Conservation (phyloP, 2,329 filamentous ascomycete genomes). For the Nemania sp. region DNA sequence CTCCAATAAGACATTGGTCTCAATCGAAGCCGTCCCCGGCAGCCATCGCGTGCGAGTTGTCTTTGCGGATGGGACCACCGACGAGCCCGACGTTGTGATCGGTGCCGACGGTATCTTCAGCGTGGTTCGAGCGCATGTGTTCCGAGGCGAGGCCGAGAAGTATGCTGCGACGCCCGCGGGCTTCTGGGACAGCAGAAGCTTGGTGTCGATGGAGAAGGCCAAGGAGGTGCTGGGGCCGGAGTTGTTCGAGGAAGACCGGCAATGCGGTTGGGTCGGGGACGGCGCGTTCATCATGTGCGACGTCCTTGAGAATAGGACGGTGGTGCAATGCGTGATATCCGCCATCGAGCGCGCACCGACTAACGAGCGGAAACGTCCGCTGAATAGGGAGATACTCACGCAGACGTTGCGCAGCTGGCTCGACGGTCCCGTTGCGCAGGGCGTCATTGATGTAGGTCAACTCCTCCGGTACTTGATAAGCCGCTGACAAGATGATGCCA, state of each 20-base stretch:
- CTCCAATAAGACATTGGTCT: constrained; percentile 22
- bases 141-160: neutral
- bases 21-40: constrained; percentile 2
- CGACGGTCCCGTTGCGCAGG: constrained; percentile 24
- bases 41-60: constrained; percentile 1
- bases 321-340: constrained; percentile 32
- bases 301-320: constrained; percentile 24
- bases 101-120: constrained; percentile 32
- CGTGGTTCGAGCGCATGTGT: constrained; percentile 20
- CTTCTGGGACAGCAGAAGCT: constrained; percentile 28
- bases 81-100: constrained; percentile 27
- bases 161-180: constrained; percentile 18
- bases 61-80: constrained; percentile 20
- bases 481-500: constrained; percentile 1
- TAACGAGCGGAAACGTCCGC: constrained; percentile 11
- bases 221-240: constrained; percentile 20
- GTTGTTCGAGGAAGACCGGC: constrained; percentile 24
- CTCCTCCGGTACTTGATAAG: neutral
- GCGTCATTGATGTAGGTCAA: constrained; percentile 29
- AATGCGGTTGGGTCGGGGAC: constrained; percentile 28
- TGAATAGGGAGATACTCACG: constrained; percentile 14
- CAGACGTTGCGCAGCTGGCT: constrained; percentile 18
- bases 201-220: constrained; percentile 25
- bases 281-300: constrained; percentile 29
- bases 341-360: constrained; percentile 20